phyloP scores from a whole-genome alignment of 2,329 filamentous ascomycete genomes.

The Clathrospora elynae region DNA sequence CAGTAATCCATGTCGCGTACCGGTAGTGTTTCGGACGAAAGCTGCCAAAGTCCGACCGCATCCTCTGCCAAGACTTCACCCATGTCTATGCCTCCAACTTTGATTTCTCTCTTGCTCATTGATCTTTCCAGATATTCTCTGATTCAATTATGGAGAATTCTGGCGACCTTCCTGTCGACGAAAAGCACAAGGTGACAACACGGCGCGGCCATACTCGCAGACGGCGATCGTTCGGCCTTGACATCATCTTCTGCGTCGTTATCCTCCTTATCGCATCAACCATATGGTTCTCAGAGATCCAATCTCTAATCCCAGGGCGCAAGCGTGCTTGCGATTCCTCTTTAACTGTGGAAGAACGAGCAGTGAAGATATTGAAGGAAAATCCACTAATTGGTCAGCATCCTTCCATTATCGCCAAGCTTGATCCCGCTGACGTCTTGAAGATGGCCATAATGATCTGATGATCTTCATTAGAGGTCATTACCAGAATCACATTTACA shows the following conservation, averaged over 20 bases:
- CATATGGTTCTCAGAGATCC: conserved; percentile 9
- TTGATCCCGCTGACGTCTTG: conserved; percentile 19
- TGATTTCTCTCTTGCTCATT: not conserved
- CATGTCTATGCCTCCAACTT: conserved; percentile 1
- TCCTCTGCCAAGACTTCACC: conserved; percentile 7
- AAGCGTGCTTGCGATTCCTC: conserved; percentile 1
- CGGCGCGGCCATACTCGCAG: not conserved
- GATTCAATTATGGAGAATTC: conserved; percentile 18
- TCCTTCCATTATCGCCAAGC: not conserved
- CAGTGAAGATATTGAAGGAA: conserved; percentile 41
- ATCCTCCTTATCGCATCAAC: conserved; percentile 14
- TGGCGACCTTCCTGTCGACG: not conserved
- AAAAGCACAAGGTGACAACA: conserved; percentile 2
- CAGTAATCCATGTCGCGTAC: conserved; percentile 9
- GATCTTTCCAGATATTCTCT: not conserved
- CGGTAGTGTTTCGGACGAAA: conserved; percentile 15
- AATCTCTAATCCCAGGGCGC: conserved; percentile 1
- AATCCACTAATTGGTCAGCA: conserved; percentile 50
- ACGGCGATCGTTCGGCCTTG: conserved; percentile 1
- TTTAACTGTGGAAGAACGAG: conserved; percentile 39
- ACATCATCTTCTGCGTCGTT: conserved; percentile 4
- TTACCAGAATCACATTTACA: conserved; percentile 80
- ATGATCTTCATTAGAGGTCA: conserved; percentile 70
- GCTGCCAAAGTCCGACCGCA: conserved; percentile 22
- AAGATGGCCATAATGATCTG: conserved; percentile 91